Base-by-base conservation (phyloP, 73 alveolate genomes). In the Symbiodinium natans region DNA sequence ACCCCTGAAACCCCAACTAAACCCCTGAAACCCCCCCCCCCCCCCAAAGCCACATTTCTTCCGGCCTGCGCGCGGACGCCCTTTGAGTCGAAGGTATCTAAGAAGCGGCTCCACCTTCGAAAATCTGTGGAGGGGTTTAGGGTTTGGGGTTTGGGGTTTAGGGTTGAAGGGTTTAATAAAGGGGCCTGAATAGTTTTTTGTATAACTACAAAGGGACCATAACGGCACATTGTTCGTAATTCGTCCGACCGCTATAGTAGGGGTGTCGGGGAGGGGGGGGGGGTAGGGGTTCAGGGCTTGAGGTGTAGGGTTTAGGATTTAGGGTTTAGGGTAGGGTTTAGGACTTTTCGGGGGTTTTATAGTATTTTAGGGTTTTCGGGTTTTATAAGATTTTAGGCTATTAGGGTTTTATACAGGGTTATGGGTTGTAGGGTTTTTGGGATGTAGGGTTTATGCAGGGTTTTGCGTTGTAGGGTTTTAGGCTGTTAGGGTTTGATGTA, bases 61-160 rank as follows among this genome's bases (percentile, higher is more conserved):
- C 29, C 21, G 68, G 68, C 68, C 68, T 52, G 68, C 31, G 94
- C 94, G 59, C 68, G 59, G 63, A 86, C 94, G 33, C 94, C 94
- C 94, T 86, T 86, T 21, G 40, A 52, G 83, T 86, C 94, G 83
- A 33, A 52, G 84, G 94, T 86, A 29, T 86, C 94, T 27, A 86
- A 82, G 63, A 86, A 86, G 68, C 94, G 94, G 83, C 94, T 86
- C 94, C 94, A 86, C 83, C 94, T 86, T 13, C 40, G 38, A 52
- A n/a, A 33, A 19, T 6, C 1, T 10, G 17, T 7, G 68, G 6
- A 52, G 68, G 27, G 27, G 27, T 3, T 11, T 6, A 52, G 25
- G 25, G 27, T 52, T 48, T 48, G 63, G 10, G 19, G 63, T 48
- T 52, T 52, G 21, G 68, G 68, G 68, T 52, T 52, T 52, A 0